Conservation (phyloP, 2,329 filamentous ascomycete genomes). For the Ophiostoma sp. region DNA sequence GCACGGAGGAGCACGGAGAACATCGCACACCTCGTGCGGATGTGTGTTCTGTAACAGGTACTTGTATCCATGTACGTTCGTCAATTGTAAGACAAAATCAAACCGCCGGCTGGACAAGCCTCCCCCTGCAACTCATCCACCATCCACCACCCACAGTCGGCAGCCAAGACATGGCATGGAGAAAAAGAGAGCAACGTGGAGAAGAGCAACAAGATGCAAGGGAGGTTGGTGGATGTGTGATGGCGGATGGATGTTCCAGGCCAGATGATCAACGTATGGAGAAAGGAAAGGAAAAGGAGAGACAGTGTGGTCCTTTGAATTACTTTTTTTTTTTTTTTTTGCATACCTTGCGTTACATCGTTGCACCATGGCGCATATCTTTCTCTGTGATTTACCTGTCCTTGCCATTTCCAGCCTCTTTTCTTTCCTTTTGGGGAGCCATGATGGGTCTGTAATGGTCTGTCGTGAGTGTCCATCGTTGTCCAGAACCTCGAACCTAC, state of each 20-base stretch:
- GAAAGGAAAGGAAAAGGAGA: neutral
- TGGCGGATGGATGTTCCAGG: neutral
- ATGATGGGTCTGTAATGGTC: neutral
- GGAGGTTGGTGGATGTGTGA: neutral
- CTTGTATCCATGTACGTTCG: neutral
- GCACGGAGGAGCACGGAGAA: neutral
- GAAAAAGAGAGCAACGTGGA: neutral
- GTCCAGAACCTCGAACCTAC: neutral
- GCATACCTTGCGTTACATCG: conserved; percentile 14
- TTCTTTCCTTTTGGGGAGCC: neutral
- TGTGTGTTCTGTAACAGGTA: neutral
- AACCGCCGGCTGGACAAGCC: conserved; percentile 10
- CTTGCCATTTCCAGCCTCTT: neutral
- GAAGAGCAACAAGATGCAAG: neutral
- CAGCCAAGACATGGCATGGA: neutral
- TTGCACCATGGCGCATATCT: neutral
- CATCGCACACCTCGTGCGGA: neutral
- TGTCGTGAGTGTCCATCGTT: neutral
- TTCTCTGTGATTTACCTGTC: neutral
- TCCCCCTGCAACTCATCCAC: neutral
- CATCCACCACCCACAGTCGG: neutral
- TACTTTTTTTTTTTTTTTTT: neutral
- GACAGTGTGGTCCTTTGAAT: conserved; percentile 10
- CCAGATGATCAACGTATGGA: neutral
- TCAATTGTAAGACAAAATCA: conserved; percentile 7